Percentiles rank a stretch among this genome's conserved stretches.
Evolutionary conservation across 208 protist species (phyloP).

Genomic region (Acanthamoeba divionensis): DNA sequence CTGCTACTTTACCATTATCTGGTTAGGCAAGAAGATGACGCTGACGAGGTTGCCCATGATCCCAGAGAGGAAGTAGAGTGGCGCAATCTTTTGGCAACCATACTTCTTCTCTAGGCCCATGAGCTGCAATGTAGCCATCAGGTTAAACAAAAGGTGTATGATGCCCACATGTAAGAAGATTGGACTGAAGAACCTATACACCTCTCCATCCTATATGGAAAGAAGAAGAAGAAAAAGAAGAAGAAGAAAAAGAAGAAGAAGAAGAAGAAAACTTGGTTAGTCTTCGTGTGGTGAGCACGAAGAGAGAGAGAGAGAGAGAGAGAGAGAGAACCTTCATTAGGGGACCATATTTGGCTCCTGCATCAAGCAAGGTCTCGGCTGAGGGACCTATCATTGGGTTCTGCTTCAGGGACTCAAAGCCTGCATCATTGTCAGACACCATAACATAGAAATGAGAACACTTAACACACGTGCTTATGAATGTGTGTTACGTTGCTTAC

Average conservation of each 20-base stretch:
- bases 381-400: constrained; percentile 37
- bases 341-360: constrained; percentile 44
- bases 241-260: not conserved
- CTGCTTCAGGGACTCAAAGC: not conserved
- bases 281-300: not conserved
- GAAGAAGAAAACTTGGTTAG: not conserved
- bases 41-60: constrained; percentile 21
- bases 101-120: constrained; percentile 32
- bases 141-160: constrained; percentile 47
- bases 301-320: not conserved
- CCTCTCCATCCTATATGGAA: not conserved
- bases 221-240: not conserved
- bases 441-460: not conserved
- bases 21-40: constrained; percentile 51
- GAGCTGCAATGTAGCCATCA: constrained; percentile 8
- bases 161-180: constrained; percentile 70
- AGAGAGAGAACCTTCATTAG: not conserved
- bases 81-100: constrained; percentile 18
- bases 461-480: not conserved
- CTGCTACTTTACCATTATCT: not conserved
- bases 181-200: not conserved
- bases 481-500: not conserved
- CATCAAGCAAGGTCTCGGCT: constrained; percentile 32
- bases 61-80: constrained; percentile 50
- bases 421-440: not conserved